phyloP scores from a whole-genome alignment of 2,329 filamentous ascomycete genomes.

The Apiospora marii region DNA sequence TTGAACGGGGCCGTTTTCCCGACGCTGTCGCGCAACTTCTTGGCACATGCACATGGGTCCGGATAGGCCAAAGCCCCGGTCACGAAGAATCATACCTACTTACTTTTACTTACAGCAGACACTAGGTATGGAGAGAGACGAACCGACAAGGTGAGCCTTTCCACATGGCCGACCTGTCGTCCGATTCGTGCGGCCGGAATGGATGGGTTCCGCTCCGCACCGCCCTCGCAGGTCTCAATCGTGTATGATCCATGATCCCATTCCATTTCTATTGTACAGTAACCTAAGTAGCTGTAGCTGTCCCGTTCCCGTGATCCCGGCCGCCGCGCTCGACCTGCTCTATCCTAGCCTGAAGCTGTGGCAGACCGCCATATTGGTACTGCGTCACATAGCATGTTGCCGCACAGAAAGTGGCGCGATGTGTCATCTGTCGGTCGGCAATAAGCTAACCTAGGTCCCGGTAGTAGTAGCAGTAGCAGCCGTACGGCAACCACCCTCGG shows the following conservation, averaged over 20 bases:
- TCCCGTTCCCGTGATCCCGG: neutral
- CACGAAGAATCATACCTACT: neutral
- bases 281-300: neutral
- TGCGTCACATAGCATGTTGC: neutral
- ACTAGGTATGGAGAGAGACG: neutral
- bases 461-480: neutral
- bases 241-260: conserved; percentile 12
- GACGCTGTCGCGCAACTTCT: conserved; percentile 8
- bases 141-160: conserved; percentile 1
- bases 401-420: neutral
- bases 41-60: neutral
- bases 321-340: neutral
- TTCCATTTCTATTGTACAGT: neutral
- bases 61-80: neutral
- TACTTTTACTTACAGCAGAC: no score
- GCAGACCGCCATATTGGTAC: neutral
- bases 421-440: neutral
- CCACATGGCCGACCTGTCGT: conserved; percentile 1
- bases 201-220: neutral
- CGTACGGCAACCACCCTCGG: neutral
- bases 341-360: neutral
- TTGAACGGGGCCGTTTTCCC: conserved; percentile 12
- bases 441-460: neutral
- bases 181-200: conserved; percentile 17
- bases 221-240: neutral